A percentile compares a stretch with the other conserved stretches of the same genome.
Conservation (phyloP, 2,329 filamentous ascomycete species). For the Penicillium freii region DNA sequence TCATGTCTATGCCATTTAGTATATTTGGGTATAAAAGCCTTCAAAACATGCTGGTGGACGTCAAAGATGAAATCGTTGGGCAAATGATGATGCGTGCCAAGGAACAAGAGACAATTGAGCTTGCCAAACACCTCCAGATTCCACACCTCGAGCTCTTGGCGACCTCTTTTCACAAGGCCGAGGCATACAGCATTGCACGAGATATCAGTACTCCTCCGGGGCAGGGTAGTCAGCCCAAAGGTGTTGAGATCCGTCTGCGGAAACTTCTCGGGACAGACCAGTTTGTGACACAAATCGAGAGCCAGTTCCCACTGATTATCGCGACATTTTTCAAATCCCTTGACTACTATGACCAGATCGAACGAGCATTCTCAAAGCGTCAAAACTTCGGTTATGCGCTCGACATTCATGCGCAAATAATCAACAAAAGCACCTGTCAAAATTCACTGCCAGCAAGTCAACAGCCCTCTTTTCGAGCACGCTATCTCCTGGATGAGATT, state of each 20-base stretch:
- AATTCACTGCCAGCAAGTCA: slow-evolving; percentile 70
- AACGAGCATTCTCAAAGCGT: slow-evolving; percentile 63
- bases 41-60: slow-evolving; percentile 64
- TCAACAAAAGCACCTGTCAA: slow-evolving; percentile 63
- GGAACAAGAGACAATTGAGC: slow-evolving; percentile 58
- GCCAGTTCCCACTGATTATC: slow-evolving; percentile 73
- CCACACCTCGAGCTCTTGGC: slow-evolving; percentile 60
- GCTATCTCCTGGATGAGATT: slow-evolving; percentile 72
- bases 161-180: slow-evolving; percentile 70
- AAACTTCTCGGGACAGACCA: slow-evolving; percentile 65
- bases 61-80: slow-evolving; percentile 74
- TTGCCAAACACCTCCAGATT: slow-evolving; percentile 59
- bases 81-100: slow-evolving; percentile 80
- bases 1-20: slow-evolving; percentile 75
- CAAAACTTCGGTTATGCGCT: slow-evolving; percentile 60
- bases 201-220: slow-evolving; percentile 58
- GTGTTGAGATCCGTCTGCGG: slow-evolving; percentile 64
- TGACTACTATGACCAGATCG: slow-evolving; percentile 72
- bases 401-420: slow-evolving; percentile 67
- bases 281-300: slow-evolving; percentile 63
- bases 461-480: slow-evolving; percentile 81
- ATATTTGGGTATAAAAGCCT: slow-evolving; percentile 78
- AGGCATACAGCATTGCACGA: slow-evolving; percentile 80
- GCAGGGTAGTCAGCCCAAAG: slow-evolving; percentile 49
- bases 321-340: slow-evolving; percentile 73